Evolutionary conservation across 2,329 filamentous ascomycete genomes (phyloP).

Genomic region (Monosporascus cannonballus): DNA sequence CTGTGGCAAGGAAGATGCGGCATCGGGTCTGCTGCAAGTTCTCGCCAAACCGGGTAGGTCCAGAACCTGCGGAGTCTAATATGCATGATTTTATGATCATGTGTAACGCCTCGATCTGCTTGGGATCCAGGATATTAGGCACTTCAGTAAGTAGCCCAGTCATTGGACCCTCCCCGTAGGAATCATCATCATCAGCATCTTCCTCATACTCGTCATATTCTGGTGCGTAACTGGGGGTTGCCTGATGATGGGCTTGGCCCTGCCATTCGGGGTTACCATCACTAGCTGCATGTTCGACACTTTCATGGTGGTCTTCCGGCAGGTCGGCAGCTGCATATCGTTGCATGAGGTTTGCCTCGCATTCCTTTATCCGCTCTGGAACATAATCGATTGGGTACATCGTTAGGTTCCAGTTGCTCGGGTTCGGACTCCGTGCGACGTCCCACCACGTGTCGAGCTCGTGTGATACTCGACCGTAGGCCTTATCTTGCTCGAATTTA

Average conservation of each 20-base stretch:
- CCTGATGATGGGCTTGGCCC: slow-evolving; percentile 32
- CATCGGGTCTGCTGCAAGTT: slow-evolving; percentile 89
- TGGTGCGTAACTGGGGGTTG: slow-evolving; percentile 31
- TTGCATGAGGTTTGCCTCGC: slow-evolving; percentile 53
- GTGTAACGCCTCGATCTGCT: slow-evolving; percentile 90
- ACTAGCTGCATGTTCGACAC: slow-evolving; percentile 32
- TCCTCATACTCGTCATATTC: slow-evolving; percentile 50
- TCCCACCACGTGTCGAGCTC: slow-evolving; percentile 64
- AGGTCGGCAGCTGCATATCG: slow-evolving; percentile 40
- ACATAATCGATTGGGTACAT: slow-evolving; percentile 58
- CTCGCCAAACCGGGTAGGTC: slow-evolving; percentile 59
- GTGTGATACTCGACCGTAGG: slow-evolving; percentile 55
- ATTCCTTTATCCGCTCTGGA: slow-evolving; percentile 49
- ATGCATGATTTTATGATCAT: slow-evolving; percentile 98
- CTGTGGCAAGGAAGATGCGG: slow-evolving; percentile 81
- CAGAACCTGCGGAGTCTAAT: slow-evolving; percentile 71
- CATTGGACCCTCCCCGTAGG: slow-evolving; percentile 71
- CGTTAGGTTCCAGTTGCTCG: slow-evolving; percentile 49
- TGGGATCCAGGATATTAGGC: slow-evolving; percentile 86
- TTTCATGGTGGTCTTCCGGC: slow-evolving; percentile 27
- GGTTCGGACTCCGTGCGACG: slow-evolving; percentile 53
- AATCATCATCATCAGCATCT: slow-evolving; percentile 59
- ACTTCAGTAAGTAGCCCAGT: slow-evolving; percentile 88
- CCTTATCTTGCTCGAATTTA: slow-evolving; percentile 53
- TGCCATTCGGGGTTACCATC: slow-evolving; percentile 28